Evolutionary conservation across 2,329 filamentous ascomycete species (phyloP).

Genomic region (Colletotrichum sp.): DNA sequence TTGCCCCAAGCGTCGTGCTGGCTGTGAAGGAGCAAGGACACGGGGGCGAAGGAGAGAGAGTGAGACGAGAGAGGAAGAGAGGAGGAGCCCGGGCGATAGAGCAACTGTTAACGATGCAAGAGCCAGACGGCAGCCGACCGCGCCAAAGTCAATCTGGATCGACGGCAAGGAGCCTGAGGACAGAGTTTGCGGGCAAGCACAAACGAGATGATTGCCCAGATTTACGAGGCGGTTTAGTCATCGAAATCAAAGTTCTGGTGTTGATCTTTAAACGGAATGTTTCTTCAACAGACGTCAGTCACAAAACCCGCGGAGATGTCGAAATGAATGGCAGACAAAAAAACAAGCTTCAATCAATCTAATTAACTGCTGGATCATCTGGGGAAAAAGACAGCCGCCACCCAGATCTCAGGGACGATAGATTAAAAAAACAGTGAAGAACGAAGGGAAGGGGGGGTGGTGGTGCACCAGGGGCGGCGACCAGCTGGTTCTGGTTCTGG

Average conservation of each 20-base stretch:
- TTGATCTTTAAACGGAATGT: background rate
- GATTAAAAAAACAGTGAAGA: background rate
- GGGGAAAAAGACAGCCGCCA: background rate
- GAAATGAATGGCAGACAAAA: background rate
- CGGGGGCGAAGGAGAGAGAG: background rate
- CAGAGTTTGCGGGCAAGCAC: background rate
- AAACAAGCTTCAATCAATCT: background rate
- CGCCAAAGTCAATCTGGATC: slow-evolving; percentile 7
- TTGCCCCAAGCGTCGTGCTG: background rate
- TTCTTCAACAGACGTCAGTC: background rate
- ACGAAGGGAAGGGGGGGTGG: background rate
- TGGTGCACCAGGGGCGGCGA: background rate
- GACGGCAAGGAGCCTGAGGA: slow-evolving; percentile 1
- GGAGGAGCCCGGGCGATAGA: background rate
- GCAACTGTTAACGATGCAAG: background rate
- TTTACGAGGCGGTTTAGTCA: background rate
- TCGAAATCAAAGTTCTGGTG: background rate
- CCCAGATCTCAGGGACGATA: background rate
- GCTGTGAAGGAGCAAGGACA: background rate
- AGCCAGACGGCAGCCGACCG: background rate
- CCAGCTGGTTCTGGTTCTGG: background rate
- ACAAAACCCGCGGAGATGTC: background rate
- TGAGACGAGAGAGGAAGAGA: background rate
- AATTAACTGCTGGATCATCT: background rate
- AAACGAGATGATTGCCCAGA: background rate